Base-by-base conservation (phyloP, 1,139 yeast genomes). In the Meyerozyma elateridarum region DNA sequence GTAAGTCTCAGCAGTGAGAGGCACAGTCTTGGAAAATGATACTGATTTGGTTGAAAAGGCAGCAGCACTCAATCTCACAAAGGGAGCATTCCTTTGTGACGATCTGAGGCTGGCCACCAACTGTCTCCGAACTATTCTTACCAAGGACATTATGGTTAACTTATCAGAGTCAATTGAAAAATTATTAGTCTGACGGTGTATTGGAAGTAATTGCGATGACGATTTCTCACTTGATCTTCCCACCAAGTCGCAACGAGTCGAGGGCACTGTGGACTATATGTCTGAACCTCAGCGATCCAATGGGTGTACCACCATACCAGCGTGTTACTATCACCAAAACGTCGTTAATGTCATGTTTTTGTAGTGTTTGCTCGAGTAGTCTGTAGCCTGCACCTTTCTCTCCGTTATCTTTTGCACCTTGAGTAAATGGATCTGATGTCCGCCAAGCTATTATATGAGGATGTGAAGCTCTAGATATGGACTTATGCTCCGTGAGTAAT, bases 371-470 rank as follows among this genome's bases (percentile, higher is more conserved):
- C 33, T 61, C 60, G 19, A 79, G 48, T 11, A 82, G 42, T 34
- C 78, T 56, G 11, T 59, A 49, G 0, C 88, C 89, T 0, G 85
- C 79, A 1, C 83, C 83, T 13, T 70, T 64, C 45, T 82, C 91
- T 1, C 85, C 85, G 45, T 76, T 63, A 48, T 81, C 89, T 32
- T 64, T 54, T 37, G 57, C 66, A 1, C 87, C 84, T 46, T 75
- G 84, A 22, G 14, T 15, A 4, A 34, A 32, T 5, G 24, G 14
- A 13, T 36, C 39, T 1, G 71, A 76, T 0, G 72, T 64, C 47
- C 80, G 61, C 85, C 85, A 82, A 0, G 88, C 89, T 36, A 68
- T 63, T 61, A 82, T 82, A 33, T 71, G 70, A 5, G 79, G 83
- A 51, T 82, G 91, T 6, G 78, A 58, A 0, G 89, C 80, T 19